Conservation (phyloP, 306 rosid species). For the Sicyos baderoa region DNA sequence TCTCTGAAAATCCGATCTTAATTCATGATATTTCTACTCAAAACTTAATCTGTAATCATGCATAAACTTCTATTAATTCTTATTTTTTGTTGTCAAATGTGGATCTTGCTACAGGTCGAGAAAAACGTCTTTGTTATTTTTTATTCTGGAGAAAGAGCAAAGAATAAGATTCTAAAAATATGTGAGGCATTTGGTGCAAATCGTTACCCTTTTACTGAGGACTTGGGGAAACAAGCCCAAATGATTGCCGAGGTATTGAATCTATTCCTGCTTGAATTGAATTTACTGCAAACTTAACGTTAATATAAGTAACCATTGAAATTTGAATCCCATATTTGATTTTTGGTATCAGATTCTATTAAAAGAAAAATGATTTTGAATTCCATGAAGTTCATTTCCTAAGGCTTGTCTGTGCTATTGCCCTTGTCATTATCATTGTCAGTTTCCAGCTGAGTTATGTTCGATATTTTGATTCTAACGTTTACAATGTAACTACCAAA, state of each 20-base stretch:
- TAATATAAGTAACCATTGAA: background rate
- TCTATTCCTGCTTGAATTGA: constrained; percentile 20
- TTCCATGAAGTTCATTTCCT: background rate
- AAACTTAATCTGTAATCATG: background rate
- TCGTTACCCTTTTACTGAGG: constrained; percentile 89
- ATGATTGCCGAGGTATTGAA: constrained; percentile 34
- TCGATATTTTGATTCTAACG: background rate
- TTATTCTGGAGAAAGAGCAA: constrained; percentile 83
- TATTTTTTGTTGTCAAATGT: background rate
- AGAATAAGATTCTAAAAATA: constrained; percentile 82
- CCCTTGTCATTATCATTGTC: constrained; percentile 1
- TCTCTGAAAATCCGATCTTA: constrained; percentile 36
- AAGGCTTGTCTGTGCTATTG: background rate
- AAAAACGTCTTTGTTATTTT: constrained; percentile 90
- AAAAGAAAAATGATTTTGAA: background rate
- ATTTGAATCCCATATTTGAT: background rate
- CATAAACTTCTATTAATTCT: background rate
- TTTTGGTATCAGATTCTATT: background rate
- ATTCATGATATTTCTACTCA: background rate
- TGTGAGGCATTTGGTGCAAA: constrained; percentile 96
- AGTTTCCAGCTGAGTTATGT: background rate
- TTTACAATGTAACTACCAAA: background rate
- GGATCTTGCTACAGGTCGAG: constrained; percentile 52
- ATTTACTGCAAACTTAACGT: background rate
- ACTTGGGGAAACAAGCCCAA: constrained; percentile 35